Base-by-base conservation (phyloP, 495 filamentous ascomycete species). In the Tuber magnatum region DNA sequence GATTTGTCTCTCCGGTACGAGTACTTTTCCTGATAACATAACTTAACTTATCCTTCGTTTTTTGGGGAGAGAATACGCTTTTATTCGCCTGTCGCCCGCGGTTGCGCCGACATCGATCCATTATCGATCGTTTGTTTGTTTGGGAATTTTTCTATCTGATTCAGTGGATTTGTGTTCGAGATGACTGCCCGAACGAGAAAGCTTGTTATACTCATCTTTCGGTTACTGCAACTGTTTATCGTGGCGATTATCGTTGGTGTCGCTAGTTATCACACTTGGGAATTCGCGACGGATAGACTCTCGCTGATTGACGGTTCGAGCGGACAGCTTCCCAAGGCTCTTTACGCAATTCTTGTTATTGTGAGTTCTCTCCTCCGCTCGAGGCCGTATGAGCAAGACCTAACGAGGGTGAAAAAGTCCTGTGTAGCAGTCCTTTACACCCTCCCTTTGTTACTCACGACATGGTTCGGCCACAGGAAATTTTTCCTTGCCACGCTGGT, bases 161-260 rank as follows among this genome's bases (percentile, higher is more conserved):
- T 61, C 4, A 28, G 12, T 1, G 56, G 32, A 3, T 65, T 35
- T 12, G 28, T 18, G 18, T 16, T 10, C 56, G 14, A 35, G 14
- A 78, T 78, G 76, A 74, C 70, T 35, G 44, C 74, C 32, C 74
- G 70, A 4, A 41, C 41, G 42, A 28, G 76, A 20, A 78, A 78
- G 38, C 35, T 42, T 32, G 28, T 78, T 24, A 73, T 44, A 18
- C 61, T 78, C 44, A 40, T 70, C 32, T 71, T 78, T 32, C 73
- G 76, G n/a, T 74, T 73, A 39, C 65, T 78, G 24, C 76, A 78
- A 35, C n/a, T 78, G 2, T n/a, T 75, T n/a, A 32, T 76, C n/a
- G 56, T 70, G 22, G 39, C 72, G 9, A 76, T 73, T 56, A 73
- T 78, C 32, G 76, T 78, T 35, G 74, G 76, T 39, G 76, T 78